Conservation (phyloP, 2,329 filamentous ascomycete genomes). For the Fusarium sp. region DNA sequence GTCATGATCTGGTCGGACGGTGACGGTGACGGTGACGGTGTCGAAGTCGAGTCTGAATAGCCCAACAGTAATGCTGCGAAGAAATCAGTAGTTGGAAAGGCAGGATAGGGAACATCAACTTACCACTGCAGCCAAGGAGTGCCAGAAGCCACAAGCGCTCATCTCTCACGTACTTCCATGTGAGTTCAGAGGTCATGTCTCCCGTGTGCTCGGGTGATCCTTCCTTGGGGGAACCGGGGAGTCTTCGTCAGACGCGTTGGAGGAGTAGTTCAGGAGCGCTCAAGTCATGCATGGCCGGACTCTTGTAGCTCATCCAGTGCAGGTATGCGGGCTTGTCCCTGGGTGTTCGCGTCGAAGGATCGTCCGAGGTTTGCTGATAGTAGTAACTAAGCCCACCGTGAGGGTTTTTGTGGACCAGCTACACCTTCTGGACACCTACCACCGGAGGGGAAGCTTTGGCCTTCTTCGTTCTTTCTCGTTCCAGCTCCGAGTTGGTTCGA, state of each 20-base stretch:
- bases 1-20: background rate
- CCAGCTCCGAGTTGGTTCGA: accelerated
- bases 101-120: accelerated
- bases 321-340: background rate
- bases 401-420: background rate
- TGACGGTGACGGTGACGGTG: background rate
- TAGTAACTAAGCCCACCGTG: background rate
- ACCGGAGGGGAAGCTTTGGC: background rate
- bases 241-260: no score
- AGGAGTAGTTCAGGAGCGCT: background rate
- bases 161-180: background rate
- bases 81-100: no score
- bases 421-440: background rate
- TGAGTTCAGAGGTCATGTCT: background rate
- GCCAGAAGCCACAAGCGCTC: no score
- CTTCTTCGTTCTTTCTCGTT: accelerated
- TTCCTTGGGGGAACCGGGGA: no score
- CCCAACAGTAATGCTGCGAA: background rate
- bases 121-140: background rate
- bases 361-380: background rate
- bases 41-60: background rate
- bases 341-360: background rate
- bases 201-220: no score
- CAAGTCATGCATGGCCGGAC: background rate
- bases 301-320: background rate